Percentiles rank a stretch among this genome's conserved stretches.
Conservation (phyloP, 73 alveolate species). For the Uronychia binucleata region DNA sequence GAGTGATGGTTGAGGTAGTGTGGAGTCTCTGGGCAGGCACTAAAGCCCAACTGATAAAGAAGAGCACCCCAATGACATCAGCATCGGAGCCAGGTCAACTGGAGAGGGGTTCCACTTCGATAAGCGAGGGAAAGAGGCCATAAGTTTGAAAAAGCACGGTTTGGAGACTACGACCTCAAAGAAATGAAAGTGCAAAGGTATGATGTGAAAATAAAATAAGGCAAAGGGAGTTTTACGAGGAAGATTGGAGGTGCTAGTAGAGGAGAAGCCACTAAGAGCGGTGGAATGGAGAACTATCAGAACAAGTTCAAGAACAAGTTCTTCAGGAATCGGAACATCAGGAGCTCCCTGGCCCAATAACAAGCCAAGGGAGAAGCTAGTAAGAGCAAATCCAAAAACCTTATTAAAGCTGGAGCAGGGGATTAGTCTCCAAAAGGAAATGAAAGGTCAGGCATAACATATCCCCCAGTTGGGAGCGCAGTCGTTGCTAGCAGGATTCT, state of each 20-base stretch:
- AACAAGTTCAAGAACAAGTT: neutral
- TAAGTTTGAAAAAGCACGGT: no score
- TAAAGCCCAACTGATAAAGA: no score
- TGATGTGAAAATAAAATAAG: neutral
- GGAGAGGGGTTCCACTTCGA: no score
- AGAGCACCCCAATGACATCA: no score
- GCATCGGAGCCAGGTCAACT: no score
- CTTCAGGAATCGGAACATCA: neutral
- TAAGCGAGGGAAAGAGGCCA: no score
- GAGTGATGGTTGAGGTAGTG: no score
- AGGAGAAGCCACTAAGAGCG: no score
- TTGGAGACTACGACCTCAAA: no score
- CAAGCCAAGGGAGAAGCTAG: neutral
- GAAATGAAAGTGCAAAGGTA: neutral
- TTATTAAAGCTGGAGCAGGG: neutral
- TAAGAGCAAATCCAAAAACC: neutral
- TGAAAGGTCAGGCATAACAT: neutral
- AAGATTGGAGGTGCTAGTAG: neutral
- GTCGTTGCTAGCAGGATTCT: no score
- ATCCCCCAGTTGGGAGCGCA: neutral
- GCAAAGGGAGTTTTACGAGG: neutral
- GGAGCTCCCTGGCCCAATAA: neutral
- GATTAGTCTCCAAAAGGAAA: neutral
- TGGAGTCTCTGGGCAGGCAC: no score
- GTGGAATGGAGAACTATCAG: neutral